These are phyloP conservation scores for Carex parvula DNA, from an alignment of 176 grass and related monocot species.

Conservation along the genomic window DNA sequence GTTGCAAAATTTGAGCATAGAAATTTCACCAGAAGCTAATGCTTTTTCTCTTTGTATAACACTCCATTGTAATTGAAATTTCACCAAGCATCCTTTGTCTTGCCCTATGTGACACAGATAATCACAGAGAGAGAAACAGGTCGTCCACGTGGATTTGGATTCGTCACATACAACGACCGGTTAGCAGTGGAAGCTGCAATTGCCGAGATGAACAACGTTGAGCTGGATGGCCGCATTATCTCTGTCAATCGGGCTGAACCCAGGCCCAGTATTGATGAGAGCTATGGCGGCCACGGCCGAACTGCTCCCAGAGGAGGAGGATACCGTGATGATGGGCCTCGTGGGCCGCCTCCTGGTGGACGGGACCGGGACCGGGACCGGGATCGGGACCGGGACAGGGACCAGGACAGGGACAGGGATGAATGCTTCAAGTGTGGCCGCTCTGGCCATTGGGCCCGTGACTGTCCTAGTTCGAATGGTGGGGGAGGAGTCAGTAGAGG, in stretches of 20 bases:
- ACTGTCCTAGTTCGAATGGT: constrained; percentile 57
- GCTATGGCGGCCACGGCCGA: constrained; percentile 63
- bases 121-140: constrained; percentile 87
- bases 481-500: constrained; percentile 43
- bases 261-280: constrained; percentile 61
- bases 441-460: constrained; percentile 92
- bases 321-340: constrained; percentile 48
- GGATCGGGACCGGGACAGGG: background rate
- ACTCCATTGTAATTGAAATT: background rate
- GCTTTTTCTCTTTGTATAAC: background rate
- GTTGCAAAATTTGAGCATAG: background rate
- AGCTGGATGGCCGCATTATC: constrained; percentile 83
- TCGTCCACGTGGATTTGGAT: constrained; percentile 92
- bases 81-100: background rate
- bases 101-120: constrained; percentile 46
- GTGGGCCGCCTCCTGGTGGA: constrained; percentile 23
- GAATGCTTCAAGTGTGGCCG: constrained; percentile 96
- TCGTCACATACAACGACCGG: constrained; percentile 82
- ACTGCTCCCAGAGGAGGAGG: constrained; percentile 65
- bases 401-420: constrained; percentile 26
- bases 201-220: constrained; percentile 72
- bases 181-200: constrained; percentile 73
- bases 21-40: background rate
- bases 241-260: constrained; percentile 97
- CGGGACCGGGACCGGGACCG: constrained; percentile 25